phyloP scores from a whole-genome alignment of 2,329 filamentous ascomycete species.

The Trichoderma koningii region DNA sequence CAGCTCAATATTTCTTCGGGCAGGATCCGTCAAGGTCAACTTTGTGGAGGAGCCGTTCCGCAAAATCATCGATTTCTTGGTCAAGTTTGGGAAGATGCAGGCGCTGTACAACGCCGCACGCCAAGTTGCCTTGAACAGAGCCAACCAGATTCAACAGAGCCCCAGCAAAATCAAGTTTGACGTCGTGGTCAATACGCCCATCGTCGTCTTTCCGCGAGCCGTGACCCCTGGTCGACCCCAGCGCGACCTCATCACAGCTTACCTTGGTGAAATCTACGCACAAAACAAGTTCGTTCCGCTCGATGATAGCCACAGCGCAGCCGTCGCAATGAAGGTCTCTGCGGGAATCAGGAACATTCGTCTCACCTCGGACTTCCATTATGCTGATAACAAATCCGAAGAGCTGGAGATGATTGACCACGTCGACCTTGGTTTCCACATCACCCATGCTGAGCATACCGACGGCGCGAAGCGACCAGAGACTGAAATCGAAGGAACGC shows the following conservation, averaged over 20 bases:
- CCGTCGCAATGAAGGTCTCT: constrained; percentile 84
- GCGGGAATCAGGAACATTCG: constrained; percentile 91
- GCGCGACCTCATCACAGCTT: constrained; percentile 85
- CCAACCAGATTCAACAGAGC: constrained; percentile 88
- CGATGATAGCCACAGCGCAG: constrained; percentile 71
- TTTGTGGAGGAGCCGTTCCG: constrained; percentile 97
- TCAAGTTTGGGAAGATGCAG: constrained; percentile 99
- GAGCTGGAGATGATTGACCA: constrained; percentile 97
- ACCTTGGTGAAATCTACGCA: constrained; percentile 95
- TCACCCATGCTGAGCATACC: constrained; percentile 88
- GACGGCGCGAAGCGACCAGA: constrained; percentile 78
- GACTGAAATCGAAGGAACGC: constrained; percentile 83
- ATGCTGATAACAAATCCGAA: constrained; percentile 69
- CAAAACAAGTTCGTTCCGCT: constrained; percentile 89
- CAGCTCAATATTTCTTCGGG: constrained; percentile 84
- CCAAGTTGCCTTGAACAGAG: constrained; percentile 90
- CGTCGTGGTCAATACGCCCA: constrained; percentile 89
- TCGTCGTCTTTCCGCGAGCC: constrained; percentile 87
- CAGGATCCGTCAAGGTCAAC: constrained; percentile 94
- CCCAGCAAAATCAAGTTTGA: constrained; percentile 92
- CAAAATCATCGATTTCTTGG: constrained; percentile 95
- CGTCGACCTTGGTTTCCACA: constrained; percentile 88
- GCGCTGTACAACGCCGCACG: constrained; percentile 96
- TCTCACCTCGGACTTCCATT: constrained; percentile 87
- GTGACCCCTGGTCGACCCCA: constrained; percentile 69